phyloP scores from a whole-genome alignment of 1,139 yeast genomes.

The Meyerozyma carpophila region DNA sequence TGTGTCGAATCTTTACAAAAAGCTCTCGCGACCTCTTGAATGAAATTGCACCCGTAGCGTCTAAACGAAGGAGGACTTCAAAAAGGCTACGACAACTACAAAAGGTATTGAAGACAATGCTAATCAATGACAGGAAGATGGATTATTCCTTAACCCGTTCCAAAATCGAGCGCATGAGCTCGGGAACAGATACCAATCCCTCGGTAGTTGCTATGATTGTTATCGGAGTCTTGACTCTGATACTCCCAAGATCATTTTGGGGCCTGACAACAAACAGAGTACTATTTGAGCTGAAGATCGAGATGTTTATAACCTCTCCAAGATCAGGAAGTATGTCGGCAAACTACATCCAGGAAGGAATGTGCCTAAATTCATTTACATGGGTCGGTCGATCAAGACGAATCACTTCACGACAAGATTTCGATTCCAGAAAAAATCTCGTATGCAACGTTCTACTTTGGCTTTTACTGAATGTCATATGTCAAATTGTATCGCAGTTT shows the following conservation, averaged over 20 bases:
- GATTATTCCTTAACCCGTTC: neutral
- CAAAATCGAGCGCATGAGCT: neutral
- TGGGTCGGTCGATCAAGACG: slow-evolving; percentile 40
- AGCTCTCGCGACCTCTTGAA: neutral
- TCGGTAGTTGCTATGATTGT: slow-evolving; percentile 5
- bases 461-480: slow-evolving; percentile 48
- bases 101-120: neutral
- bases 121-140: neutral
- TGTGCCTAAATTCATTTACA: slow-evolving; percentile 33
- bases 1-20: neutral
- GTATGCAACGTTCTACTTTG: slow-evolving; percentile 47
- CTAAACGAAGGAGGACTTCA: neutral
- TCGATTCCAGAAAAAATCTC: slow-evolving; percentile 22
- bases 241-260: slow-evolving; percentile 24
- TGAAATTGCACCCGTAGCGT: neutral
- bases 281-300: slow-evolving; percentile 30
- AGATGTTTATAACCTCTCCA: slow-evolving; percentile 33
- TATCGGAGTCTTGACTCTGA: slow-evolving; percentile 12
- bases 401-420: slow-evolving; percentile 33
- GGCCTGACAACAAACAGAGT: slow-evolving; percentile 51
- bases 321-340: slow-evolving; percentile 24
- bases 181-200: neutral
- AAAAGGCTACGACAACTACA: neutral
- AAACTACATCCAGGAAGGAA: slow-evolving; percentile 16
- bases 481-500: slow-evolving; percentile 43